Conservation (phyloP, 2,329 filamentous ascomycete species). For the Botryotinia convoluta region DNA sequence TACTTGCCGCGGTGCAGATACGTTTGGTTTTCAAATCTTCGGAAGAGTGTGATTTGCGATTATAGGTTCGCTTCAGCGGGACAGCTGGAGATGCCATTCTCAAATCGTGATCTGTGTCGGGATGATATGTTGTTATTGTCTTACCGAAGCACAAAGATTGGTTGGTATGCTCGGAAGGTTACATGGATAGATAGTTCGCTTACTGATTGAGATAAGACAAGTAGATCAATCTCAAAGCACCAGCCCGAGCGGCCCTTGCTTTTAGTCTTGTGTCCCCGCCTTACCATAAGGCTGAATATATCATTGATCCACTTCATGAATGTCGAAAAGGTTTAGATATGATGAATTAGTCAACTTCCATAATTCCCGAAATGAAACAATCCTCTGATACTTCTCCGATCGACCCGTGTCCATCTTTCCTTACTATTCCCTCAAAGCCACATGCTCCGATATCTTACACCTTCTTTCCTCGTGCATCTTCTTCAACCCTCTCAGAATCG, state of each 20-base stretch:
- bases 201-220: constrained; percentile 10
- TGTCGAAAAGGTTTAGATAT: not conserved
- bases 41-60: not conserved
- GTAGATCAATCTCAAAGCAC: not conserved
- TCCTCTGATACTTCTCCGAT: not conserved
- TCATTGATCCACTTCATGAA: constrained; percentile 1
- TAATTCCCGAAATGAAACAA: not conserved
- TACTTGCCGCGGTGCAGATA: constrained; percentile 8
- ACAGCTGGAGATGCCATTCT: not conserved
- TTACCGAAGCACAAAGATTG: constrained; percentile 9
- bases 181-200: not conserved
- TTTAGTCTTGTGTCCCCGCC: not conserved
- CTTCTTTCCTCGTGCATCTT: constrained; percentile 25
- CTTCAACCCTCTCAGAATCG: constrained; percentile 22
- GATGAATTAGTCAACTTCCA: not conserved
- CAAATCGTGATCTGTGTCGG: constrained; percentile 1
- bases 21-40: not conserved
- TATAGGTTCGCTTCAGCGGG: not conserved
- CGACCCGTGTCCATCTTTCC: constrained; percentile 11
- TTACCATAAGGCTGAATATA: constrained; percentile 4
- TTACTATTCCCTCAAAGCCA: constrained; percentile 37
- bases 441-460: constrained; percentile 36
- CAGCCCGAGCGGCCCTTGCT: not conserved
- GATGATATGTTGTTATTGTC: constrained; percentile 1
- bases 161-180: not conserved